phyloP scores from a whole-genome alignment of 73 alveolate species.

The Vitrella brassicaformis region DNA sequence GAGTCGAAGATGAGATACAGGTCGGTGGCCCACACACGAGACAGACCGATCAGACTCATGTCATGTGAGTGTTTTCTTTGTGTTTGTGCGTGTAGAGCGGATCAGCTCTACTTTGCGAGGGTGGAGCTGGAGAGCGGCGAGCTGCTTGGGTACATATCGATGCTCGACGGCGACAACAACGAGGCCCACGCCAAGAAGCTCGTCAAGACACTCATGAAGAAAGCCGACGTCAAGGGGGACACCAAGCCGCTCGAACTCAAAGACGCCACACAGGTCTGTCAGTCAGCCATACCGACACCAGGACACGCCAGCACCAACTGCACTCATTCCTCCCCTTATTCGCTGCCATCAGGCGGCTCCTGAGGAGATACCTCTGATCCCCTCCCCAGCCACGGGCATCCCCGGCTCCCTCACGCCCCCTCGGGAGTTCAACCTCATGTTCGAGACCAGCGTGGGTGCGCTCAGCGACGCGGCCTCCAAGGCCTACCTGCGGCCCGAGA shows the following conservation, averaged over 20 bases:
- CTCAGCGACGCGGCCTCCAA: constrained; percentile 11
- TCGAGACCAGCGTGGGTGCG: constrained; percentile 28
- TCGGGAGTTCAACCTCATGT: constrained; percentile 30
- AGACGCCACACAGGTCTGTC: constrained; percentile 9
- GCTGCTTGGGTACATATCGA: background rate
- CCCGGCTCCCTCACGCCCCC: background rate
- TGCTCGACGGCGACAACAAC: constrained; percentile 2
- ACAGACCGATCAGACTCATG: too few relatives aligned
- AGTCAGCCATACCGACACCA: too few relatives aligned
- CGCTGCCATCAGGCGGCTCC: too few relatives aligned
- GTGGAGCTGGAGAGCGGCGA: background rate
- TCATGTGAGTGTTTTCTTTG: too few relatives aligned
- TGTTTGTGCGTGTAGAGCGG: too few relatives aligned
- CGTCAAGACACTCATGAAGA: background rate
- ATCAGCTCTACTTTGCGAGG: background rate
- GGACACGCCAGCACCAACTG: too few relatives aligned
- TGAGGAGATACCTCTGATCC: constrained; percentile 9
- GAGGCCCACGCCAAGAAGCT: background rate
- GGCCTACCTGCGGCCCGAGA: constrained; percentile 29
- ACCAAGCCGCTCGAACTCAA: constrained; percentile 3
- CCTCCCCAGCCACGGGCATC: constrained; percentile 17
- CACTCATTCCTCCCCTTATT: too few relatives aligned
- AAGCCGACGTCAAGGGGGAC: background rate
- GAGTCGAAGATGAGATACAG: constrained; percentile 15
- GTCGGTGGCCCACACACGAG: too few relatives aligned